Conservation (phyloP, 352 stramenopile genomes). For the Peronosclerospora sorghi region DNA sequence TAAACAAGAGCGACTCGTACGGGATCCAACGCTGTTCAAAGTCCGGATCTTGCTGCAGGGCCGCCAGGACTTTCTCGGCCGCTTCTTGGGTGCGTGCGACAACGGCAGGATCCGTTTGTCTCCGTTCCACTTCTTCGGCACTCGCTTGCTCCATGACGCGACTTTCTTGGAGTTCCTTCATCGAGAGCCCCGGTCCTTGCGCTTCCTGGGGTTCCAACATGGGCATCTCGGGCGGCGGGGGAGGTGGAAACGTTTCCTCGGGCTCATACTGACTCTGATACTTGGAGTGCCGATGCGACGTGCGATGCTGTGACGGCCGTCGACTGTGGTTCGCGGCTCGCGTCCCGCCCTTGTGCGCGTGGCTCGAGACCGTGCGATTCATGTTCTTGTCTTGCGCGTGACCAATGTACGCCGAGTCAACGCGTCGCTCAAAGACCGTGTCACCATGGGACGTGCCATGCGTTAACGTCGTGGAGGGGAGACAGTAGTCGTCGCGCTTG, state of each 20-base stretch:
- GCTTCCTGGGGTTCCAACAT: constrained; percentile 19
- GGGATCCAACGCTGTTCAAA: constrained; percentile 45
- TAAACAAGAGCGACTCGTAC: constrained; percentile 69
- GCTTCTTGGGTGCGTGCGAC: constrained; percentile 25
- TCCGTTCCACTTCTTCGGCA: constrained; percentile 12
- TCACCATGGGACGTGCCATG: constrained; percentile 9
- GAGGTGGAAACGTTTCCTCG: constrained; percentile 14
- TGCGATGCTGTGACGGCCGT: constrained; percentile 5
- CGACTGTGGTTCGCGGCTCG: constrained; percentile 17
- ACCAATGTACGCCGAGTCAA: constrained; percentile 15
- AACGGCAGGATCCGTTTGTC: constrained; percentile 16
- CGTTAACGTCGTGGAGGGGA: constrained; percentile 11
- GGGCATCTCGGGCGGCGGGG: constrained; percentile 14
- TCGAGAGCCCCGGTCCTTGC: constrained; percentile 14
- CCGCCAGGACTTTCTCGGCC: constrained; percentile 43
- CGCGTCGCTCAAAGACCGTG: constrained; percentile 10
- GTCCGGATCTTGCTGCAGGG: constrained; percentile 44
- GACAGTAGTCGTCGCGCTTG: constrained; percentile 9
- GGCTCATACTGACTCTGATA: constrained; percentile 10
- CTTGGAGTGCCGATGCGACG: constrained; percentile 3
- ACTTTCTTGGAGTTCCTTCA: constrained; percentile 23
- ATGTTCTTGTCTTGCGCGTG: constrained; percentile 12
- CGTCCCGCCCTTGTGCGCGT: constrained; percentile 4
- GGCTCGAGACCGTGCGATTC: not conserved
- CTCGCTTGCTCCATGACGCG: constrained; percentile 7